phyloP scores from a whole-genome alignment of 2,329 filamentous ascomycete species.

The Paecilomyces variotii region DNA sequence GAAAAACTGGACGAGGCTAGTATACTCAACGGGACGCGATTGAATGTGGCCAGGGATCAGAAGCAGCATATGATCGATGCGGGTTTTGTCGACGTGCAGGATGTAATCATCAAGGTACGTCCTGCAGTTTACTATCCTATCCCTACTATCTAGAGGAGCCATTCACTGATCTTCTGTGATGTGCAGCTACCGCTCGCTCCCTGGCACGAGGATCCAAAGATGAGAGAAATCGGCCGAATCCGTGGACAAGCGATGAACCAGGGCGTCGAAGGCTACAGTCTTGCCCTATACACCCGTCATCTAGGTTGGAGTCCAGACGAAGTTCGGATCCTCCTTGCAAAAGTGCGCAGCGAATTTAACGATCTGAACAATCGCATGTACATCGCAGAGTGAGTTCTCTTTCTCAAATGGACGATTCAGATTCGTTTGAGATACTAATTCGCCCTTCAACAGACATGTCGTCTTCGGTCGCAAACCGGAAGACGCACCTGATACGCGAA shows the following conservation, averaged over 20 bases:
- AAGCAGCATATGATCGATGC: slow-evolving; percentile 30
- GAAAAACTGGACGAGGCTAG: slow-evolving; percentile 27
- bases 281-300: slow-evolving; percentile 33
- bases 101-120: slow-evolving; percentile 15
- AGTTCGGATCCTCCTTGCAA: slow-evolving; percentile 33
- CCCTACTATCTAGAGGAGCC: not conserved
- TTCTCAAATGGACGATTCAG: not conserved
- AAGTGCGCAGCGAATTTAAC: slow-evolving; percentile 17
- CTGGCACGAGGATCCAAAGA: slow-evolving; percentile 42
- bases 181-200: slow-evolving; percentile 36
- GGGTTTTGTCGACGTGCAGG: slow-evolving; percentile 38
- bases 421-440: not conserved
- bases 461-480: slow-evolving; percentile 3
- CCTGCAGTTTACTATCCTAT: not conserved
- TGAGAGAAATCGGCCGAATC: slow-evolving; percentile 41
- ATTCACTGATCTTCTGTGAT: not conserved
- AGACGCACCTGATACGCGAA: not conserved
- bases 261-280: slow-evolving; percentile 35
- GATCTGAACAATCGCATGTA: slow-evolving; percentile 20
- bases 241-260: slow-evolving; percentile 36
- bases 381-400: slow-evolving; percentile 9
- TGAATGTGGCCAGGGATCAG: slow-evolving; percentile 29
- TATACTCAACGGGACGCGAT: slow-evolving; percentile 5
- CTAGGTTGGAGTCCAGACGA: slow-evolving; percentile 37
- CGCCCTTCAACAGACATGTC: not conserved